phyloP scores from a whole-genome alignment of 2,329 filamentous ascomycete species.

The Colletotrichum limetticola region DNA sequence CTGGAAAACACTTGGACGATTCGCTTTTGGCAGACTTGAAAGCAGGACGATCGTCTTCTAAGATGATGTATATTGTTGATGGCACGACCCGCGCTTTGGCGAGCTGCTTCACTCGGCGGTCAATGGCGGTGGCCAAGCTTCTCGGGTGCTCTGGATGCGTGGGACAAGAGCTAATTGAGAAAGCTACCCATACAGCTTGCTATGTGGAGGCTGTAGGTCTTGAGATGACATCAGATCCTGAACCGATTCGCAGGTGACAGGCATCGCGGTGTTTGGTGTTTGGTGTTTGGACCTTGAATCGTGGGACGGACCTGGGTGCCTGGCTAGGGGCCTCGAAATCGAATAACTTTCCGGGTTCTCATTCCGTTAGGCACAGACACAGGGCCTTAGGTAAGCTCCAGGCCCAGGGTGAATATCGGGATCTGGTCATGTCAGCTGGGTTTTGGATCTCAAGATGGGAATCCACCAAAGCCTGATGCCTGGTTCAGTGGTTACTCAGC shows the following conservation, averaged over 20 bases:
- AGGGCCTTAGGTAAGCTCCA: background rate
- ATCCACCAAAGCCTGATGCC: background rate
- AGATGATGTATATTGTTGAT: background rate
- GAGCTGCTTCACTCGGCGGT: background rate
- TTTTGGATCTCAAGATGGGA: background rate
- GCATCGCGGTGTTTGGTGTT: background rate
- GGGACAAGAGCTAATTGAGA: background rate
- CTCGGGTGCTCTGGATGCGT: background rate
- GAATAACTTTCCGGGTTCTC: background rate
- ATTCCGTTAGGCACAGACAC: background rate
- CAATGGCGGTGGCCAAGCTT: background rate
- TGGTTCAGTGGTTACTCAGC: background rate
- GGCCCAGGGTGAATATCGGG: background rate
- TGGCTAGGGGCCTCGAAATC: background rate
- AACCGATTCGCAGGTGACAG: background rate
- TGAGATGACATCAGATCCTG: slow-evolving; percentile 17
- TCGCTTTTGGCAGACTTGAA: background rate
- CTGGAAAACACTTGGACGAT: background rate
- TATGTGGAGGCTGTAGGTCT: background rate
- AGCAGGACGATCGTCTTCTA: background rate
- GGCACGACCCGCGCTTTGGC: background rate
- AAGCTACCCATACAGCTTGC: background rate
- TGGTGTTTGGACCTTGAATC: background rate
- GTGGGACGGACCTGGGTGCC: slow-evolving; percentile 2
- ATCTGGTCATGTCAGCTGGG: background rate